Evolutionary conservation across 192 early-diverging fungal species (phyloP), one percentile per base, ranked within the genome.

Genomic region (Backusella luteola): DNA sequence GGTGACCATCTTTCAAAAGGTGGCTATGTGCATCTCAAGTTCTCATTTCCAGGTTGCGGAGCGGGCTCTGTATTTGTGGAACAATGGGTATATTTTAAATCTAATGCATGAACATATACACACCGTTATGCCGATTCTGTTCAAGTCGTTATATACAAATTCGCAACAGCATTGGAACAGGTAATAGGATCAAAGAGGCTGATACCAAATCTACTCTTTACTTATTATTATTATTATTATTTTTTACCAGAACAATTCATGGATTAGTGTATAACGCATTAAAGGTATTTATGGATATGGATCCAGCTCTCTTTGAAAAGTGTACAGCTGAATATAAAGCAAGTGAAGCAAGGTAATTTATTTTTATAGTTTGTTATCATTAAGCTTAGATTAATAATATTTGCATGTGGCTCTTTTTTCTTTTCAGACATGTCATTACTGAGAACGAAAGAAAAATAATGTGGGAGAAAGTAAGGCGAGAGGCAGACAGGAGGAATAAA

Each of bases 1-100:
- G 81, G 89, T 91, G 34, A 95, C 96, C 34, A 82, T 99, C 66
- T 99, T 99, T 81, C 91, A 94, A 80, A 94, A 96, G 79, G 91
- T 99, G 35, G 90, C 97, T 15, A 85, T 88, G 70, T 99, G 96
- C 82, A 94, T 98, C 29, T 90, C 96, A n/a, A 97, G 94, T 75
- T 94, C 96, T 38, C 98, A 99, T 86, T 99, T 98, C 80, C 98
- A 99, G 87, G 96, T 95, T 77, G 97, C 97, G 34, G 98, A 99
- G 86, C 90, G 98, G 77, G 97, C 97, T 44, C 88, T 99, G 42
- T 96, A 94, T 73, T 96, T 95, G 82, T 99, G 98, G 98, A 98
- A 97, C 85, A 99, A 99, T 81, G 96, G 95, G 79, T 99, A 97
- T 77, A 96, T 99, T 86, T 95, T 96, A 76, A 97, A 92, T 80